Evolutionary conservation across 768 basidiomycete species (phyloP).

Genomic region (Boletus eberwhitei): DNA sequence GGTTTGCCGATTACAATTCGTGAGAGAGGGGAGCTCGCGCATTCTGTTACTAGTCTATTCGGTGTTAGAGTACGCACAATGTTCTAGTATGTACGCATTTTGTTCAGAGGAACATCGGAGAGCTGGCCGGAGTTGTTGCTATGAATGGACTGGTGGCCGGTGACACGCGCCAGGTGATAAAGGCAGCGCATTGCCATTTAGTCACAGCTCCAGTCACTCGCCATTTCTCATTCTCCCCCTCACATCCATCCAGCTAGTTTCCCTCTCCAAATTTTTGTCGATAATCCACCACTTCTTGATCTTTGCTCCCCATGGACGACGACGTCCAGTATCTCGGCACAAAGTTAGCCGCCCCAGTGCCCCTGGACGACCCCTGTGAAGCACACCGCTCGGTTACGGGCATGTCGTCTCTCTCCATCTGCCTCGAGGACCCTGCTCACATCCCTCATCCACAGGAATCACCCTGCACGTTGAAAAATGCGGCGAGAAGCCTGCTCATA

Average conservation of each 20-base stretch:
- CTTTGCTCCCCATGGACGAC: slow-evolving; percentile 44
- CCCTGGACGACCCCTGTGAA: slow-evolving; percentile 28
- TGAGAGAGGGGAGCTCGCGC: slow-evolving; percentile 13
- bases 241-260: slow-evolving; percentile 2
- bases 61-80: slow-evolving; percentile 22
- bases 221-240: slow-evolving; percentile 15
- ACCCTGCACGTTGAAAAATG: slow-evolving; percentile 55
- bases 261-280: background rate
- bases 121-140: slow-evolving; percentile 21
- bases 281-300: background rate
- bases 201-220: slow-evolving; percentile 28
- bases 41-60: slow-evolving; percentile 4
- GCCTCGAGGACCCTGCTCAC: slow-evolving; percentile 13
- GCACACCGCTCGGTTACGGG: slow-evolving; percentile 39
- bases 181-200: slow-evolving; percentile 30
- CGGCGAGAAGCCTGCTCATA: slow-evolving; percentile 42
- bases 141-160: slow-evolving; percentile 23
- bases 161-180: slow-evolving; percentile 26
- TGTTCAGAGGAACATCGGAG: slow-evolving; percentile 4
- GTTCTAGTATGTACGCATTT: slow-evolving; percentile 23
- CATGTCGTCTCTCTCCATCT: slow-evolving; percentile 28
- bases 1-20: slow-evolving; percentile 47
- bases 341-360: slow-evolving; percentile 28
- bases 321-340: slow-evolving; percentile 61
- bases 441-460: slow-evolving; percentile 44